These are phyloP conservation scores for Amanita brunnescens DNA, from an alignment of 768 basidiomycete genomes.

Conservation along the genomic window DNA sequence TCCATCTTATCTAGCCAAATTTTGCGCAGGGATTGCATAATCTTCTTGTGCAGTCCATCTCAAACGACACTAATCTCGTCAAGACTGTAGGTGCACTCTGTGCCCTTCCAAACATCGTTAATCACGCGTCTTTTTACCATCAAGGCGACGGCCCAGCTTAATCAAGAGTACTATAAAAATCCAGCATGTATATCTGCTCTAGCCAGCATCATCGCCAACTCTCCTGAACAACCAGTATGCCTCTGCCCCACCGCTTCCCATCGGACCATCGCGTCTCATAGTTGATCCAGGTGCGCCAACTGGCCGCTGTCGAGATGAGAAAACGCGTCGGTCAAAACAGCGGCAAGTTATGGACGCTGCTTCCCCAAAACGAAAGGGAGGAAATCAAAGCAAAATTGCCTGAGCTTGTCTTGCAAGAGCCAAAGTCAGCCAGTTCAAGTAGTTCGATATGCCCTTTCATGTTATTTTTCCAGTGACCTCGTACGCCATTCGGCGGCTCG, in stretches of 20 bases:
- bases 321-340: constrained; percentile 82
- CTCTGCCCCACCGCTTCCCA: constrained; percentile 7
- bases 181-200: constrained; percentile 87
- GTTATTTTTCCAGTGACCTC: constrained; percentile 49
- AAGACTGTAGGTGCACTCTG: constrained; percentile 47
- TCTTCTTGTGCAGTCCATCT: constrained; percentile 78
- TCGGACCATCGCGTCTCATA: constrained; percentile 5
- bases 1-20: constrained; percentile 38
- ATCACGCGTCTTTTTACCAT: constrained; percentile 6
- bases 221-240: constrained; percentile 78
- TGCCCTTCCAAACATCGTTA: constrained; percentile 9
- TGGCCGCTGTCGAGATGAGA: constrained; percentile 92
- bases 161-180: constrained; percentile 89
- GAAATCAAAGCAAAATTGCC: constrained; percentile 83
- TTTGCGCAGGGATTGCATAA: constrained; percentile 78
- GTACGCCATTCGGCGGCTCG: constrained; percentile 92
- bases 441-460: constrained; percentile 10
- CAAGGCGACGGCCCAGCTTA: constrained; percentile 86
- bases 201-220: constrained; percentile 76
- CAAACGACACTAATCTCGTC: constrained; percentile 81
- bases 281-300: constrained; percentile 74
- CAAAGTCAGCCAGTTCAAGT: constrained; percentile 39
- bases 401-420: constrained; percentile 66
- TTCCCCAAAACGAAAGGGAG: constrained; percentile 58
- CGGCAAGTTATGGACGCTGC: constrained; percentile 72